Evolutionary conservation across 371 early-diverging fungal genomes (phyloP).

Genomic region (Mortierella sp.): DNA sequence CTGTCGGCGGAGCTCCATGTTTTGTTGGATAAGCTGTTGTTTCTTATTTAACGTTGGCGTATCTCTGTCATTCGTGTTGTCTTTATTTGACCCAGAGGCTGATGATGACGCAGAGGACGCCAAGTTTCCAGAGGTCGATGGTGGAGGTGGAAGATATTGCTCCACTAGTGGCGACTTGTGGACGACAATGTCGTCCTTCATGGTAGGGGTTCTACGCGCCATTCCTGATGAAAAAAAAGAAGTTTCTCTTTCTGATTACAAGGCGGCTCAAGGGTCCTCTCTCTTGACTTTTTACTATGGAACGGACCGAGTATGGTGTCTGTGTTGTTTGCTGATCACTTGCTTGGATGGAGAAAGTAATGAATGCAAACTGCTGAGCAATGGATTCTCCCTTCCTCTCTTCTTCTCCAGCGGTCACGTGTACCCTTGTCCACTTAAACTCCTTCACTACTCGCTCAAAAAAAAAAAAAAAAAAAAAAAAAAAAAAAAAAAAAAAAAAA

Average conservation of each 20-base stretch:
- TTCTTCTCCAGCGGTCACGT: too few relatives aligned
- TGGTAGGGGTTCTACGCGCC: constrained; percentile 31
- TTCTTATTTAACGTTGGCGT: constrained; percentile 31
- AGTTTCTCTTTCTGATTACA: not conserved
- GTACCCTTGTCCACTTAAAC: too few relatives aligned
- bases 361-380: too few relatives aligned
- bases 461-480: too few relatives aligned
- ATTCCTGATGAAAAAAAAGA: constrained; percentile 13
- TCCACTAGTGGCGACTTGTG: constrained; percentile 31
- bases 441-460: too few relatives aligned
- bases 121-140: not conserved
- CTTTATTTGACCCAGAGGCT: constrained; percentile 3
- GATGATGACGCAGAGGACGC: constrained; percentile 2
- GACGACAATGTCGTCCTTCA: constrained; percentile 54
- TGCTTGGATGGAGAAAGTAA: too few relatives aligned
- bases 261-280: not conserved
- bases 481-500: too few relatives aligned
- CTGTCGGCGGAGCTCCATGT: constrained; percentile 58
- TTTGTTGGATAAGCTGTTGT: constrained; percentile 60
- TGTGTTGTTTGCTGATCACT: too few relatives aligned
- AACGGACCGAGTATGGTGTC: too few relatives aligned
- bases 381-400: too few relatives aligned
- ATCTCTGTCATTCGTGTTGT: not conserved
- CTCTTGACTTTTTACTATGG: not conserved
- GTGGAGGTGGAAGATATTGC: constrained; percentile 34